phyloP scores from a whole-genome alignment of 2,329 filamentous ascomycete genomes.

The Talaromyces rugulosus region DNA sequence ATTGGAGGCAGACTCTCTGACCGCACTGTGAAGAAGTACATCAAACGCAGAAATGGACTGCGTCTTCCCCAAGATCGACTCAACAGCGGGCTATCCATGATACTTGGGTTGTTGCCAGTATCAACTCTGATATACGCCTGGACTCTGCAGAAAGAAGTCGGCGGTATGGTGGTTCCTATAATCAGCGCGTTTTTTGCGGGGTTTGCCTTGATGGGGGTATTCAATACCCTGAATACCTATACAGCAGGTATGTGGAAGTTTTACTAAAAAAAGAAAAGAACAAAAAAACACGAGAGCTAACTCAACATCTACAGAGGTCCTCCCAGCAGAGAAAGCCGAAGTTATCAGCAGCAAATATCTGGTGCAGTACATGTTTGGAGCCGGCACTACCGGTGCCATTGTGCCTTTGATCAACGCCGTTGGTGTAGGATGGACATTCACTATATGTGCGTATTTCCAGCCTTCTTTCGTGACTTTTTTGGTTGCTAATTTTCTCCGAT shows the following conservation, averaged over 20 bases:
- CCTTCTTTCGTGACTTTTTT: conserved; percentile 34
- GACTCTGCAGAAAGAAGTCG: conserved; percentile 52
- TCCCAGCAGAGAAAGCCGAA: conserved; percentile 55
- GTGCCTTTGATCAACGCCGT: conserved; percentile 67
- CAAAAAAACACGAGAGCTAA: neutral
- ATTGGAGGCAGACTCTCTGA: conserved; percentile 68
- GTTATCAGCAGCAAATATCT: conserved; percentile 79
- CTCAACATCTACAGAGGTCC: conserved; percentile 31
- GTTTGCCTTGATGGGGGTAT: conserved; percentile 68
- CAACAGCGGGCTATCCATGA: conserved; percentile 53
- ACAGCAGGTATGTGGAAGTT: conserved; percentile 25
- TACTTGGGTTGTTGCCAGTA: conserved; percentile 55
- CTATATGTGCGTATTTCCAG: conserved; percentile 50
- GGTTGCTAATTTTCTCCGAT: conserved; percentile 16
- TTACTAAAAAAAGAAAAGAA: neutral
- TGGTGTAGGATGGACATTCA: conserved; percentile 77
- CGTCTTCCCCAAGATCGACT: conserved; percentile 67
- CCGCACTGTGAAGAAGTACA: conserved; percentile 60
- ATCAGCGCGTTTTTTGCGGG: conserved; percentile 70
- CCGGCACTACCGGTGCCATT: conserved; percentile 64
- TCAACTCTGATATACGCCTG: conserved; percentile 67
- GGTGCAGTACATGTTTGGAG: conserved; percentile 70
- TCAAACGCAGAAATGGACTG: conserved; percentile 52
- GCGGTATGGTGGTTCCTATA: conserved; percentile 58
- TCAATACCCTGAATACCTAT: conserved; percentile 72